Evolutionary conservation across 202 grass and related monocot species (phyloP).

Genomic region (Setaria italica): DNA sequence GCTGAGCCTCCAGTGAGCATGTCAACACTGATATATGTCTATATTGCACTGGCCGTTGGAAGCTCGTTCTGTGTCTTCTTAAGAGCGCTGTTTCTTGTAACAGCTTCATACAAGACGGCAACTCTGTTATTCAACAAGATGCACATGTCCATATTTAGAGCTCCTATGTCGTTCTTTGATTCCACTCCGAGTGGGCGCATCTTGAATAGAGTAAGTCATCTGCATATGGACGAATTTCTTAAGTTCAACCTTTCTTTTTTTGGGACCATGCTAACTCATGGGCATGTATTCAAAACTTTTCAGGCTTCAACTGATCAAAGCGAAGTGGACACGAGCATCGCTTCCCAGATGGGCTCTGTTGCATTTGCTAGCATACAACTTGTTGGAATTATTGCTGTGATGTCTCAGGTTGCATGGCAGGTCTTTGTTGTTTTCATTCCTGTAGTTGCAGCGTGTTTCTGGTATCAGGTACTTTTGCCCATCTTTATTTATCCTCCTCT

Average conservation of each 20-base stretch:
- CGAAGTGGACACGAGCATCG: slow-evolving; percentile 75
- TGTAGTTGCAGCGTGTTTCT: slow-evolving; percentile 70
- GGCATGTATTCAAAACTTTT: not conserved
- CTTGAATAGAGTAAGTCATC: slow-evolving; percentile 72
- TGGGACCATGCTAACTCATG: slow-evolving; percentile 25
- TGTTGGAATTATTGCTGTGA: slow-evolving; percentile 84
- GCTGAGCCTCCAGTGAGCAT: slow-evolving; percentile 66
- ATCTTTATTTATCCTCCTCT: slow-evolving; percentile 20
- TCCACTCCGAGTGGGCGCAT: slow-evolving; percentile 87
- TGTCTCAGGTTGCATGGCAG: slow-evolving; percentile 97
- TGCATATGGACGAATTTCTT: slow-evolving; percentile 11
- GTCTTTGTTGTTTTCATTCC: slow-evolving; percentile 89
- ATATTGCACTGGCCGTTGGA: slow-evolving; percentile 59
- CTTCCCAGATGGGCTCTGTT: slow-evolving; percentile 61
- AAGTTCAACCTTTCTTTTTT: slow-evolving; percentile 11
- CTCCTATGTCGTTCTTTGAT: slow-evolving; percentile 94
- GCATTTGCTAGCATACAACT: slow-evolving; percentile 77
- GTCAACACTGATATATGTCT: slow-evolving; percentile 74
- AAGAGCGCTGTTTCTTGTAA: slow-evolving; percentile 73
- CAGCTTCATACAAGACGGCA: slow-evolving; percentile 79
- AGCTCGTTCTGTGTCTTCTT: slow-evolving; percentile 67
- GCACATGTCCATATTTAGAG: slow-evolving; percentile 86
- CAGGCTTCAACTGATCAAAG: slow-evolving; percentile 97
- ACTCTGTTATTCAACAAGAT: slow-evolving; percentile 82
- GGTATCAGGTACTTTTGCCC: slow-evolving; percentile 78